These are phyloP conservation scores for Neurospora sp. DNA, from an alignment of 495 filamentous ascomycete genomes.

Conservation along the genomic window DNA sequence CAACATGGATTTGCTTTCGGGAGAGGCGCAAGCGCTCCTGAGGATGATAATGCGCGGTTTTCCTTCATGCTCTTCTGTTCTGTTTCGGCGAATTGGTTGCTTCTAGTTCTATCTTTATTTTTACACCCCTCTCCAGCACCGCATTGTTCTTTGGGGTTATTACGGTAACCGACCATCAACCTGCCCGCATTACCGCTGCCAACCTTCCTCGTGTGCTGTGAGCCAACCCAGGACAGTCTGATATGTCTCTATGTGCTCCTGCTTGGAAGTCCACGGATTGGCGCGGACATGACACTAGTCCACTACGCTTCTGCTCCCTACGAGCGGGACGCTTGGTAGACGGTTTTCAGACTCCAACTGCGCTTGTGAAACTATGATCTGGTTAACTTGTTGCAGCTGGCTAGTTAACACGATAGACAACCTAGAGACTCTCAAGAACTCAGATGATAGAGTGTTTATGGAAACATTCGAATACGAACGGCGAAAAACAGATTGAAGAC, in stretches of 20 bases:
- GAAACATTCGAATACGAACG: neutral
- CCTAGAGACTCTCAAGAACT: neutral
- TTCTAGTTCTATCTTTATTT: neutral
- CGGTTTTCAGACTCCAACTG: neutral
- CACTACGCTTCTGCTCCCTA: neutral
- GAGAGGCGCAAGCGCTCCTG: constrained; percentile 1
- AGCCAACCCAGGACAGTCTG: neutral
- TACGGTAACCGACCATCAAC: neutral
- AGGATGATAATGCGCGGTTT: constrained; percentile 1
- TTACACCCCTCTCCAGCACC: neutral
- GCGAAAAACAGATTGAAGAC: neutral
- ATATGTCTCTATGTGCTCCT: neutral
- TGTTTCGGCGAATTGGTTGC: neutral
- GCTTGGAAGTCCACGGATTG: neutral
- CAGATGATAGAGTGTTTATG: neutral
- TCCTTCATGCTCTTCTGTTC: neutral
- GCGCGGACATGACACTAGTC: neutral
- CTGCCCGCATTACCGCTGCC: neutral
- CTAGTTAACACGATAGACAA: neutral
- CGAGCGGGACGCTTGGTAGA: neutral
- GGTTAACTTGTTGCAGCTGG: neutral
- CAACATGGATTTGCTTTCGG: neutral
- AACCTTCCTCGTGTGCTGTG: neutral
- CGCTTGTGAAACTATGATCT: neutral
- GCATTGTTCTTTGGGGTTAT: neutral